Evolutionary conservation across 2,329 filamentous ascomycete genomes (phyloP).

Genomic region (Colletotrichum gigasporum): DNA sequence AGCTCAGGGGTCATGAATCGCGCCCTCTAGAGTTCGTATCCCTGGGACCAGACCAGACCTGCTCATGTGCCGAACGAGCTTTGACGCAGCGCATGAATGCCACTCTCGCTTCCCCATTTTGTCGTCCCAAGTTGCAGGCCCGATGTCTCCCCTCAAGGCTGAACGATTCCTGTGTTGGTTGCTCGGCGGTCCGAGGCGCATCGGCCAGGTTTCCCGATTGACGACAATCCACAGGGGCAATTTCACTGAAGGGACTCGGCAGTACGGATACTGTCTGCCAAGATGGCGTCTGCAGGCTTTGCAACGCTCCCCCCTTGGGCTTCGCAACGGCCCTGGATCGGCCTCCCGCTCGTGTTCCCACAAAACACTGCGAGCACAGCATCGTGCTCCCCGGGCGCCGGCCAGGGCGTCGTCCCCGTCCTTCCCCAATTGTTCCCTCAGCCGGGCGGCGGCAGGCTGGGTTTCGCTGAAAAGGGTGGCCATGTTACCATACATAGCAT

Average conservation of each 20-base stretch:
- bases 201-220: conserved; percentile 10
- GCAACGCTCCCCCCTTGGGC: conserved; percentile 1
- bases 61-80: background rate
- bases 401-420: background rate
- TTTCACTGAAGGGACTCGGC: background rate
- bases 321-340: background rate
- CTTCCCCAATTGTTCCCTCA: conserved; percentile 11
- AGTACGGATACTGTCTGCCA: conserved; percentile 4
- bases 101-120: background rate
- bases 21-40: background rate
- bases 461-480: background rate
- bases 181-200: conserved; percentile 6
- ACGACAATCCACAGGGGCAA: background rate
- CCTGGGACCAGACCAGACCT: background rate
- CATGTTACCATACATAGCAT: background rate
- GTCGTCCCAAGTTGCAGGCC: background rate
- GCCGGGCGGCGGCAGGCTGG: conserved; percentile 5
- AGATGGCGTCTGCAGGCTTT: conserved; percentile 6
- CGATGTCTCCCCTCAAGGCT: conserved; percentile 1
- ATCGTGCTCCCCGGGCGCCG: background rate
- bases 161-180: background rate
- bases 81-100: background rate
- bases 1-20: conserved; percentile 13
- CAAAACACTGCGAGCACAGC: background rate
- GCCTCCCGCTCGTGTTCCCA: conserved; percentile 15